Evolutionary conservation across 2,329 filamentous ascomycete species (phyloP), one percentile per base, ranked within the genome.

Genomic region (Beauveria asiatica): DNA sequence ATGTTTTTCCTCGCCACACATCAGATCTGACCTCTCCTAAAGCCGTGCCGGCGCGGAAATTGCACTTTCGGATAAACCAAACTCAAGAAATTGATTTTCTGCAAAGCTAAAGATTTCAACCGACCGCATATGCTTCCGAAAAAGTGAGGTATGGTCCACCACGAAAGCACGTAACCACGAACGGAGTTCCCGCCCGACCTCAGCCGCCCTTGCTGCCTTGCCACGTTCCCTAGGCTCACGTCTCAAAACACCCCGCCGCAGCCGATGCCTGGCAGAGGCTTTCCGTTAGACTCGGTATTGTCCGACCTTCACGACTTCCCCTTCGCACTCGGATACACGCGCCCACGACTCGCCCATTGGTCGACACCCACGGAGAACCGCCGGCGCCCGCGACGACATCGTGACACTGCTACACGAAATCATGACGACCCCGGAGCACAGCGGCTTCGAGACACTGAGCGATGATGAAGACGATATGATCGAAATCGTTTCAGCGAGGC

Each of bases 391-490:
- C 52, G 52, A 56, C 53, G 27, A 56, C 11, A 11, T 46, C 13
- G 41, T 7, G 25, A 10, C 41, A 13, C 41, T 56, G 30, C 30
- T 57, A 5, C 44, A 27, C 19, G 44, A 41, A 17, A 41, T 41
- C 44, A 57, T 57, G 54, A 23, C 54, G 17, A 23, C 44, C 1
- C 44, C 54, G 17, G 54, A 57, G 30, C 25, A 37, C 19, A 57
- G 54, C 21, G 21, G 19, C 44, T 48, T 57, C 16, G 41, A n/a
- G 30, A 16, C 30, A 2, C 41, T 56, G 11, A 51, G 56, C 46
- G 56, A 58, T n/a, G 64, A 65, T 56, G 69, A 70, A 33, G 73
- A 74, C 62, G 72, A 74, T 44, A 63, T 74, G 23, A 62, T 74
- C n/a, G 72, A 71, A 60, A 68, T 74, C 51, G 65, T 70, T 45